Evolutionary conservation across 2,329 filamentous ascomycete species (phyloP).

Genomic region (Ophiostoma australiae): DNA sequence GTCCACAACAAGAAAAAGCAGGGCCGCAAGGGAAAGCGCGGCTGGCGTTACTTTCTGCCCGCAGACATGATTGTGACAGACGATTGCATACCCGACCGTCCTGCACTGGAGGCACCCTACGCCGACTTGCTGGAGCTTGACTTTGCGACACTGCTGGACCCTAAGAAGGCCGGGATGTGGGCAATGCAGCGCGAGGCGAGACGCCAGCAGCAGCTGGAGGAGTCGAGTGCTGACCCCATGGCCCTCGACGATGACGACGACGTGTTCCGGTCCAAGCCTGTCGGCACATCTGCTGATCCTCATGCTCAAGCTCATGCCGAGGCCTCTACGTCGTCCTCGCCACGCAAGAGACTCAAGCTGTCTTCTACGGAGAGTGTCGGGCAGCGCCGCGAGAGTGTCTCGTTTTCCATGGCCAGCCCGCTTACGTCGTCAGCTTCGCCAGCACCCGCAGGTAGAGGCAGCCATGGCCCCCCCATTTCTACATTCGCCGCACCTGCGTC

Average conservation of each 20-base stretch:
- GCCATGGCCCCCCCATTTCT: background rate
- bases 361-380: background rate
- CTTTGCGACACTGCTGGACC: conserved; percentile 31
- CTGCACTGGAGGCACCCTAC: conserved; percentile 47
- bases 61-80: conserved; percentile 36
- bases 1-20: conserved; percentile 53
- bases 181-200: background rate
- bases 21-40: conserved; percentile 49
- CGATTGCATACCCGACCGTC: conserved; percentile 41
- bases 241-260: background rate
- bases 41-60: conserved; percentile 51
- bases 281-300: background rate
- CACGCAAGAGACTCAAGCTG: background rate
- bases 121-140: conserved; percentile 43
- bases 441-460: background rate
- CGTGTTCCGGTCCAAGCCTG: background rate
- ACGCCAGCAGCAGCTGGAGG: conserved; percentile 30
- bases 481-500: conserved; percentile 2
- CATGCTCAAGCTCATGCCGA: background rate
- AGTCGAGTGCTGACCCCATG: conserved; percentile 9
- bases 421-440: background rate
- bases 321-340: background rate
- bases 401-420: background rate
- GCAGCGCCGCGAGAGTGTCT: background rate
- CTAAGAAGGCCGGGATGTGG: background rate